A percentile compares a stretch with the other conserved stretches of the same genome.
Evolutionary conservation across 495 filamentous ascomycete genomes (phyloP).

Genomic region (Xylaria castorea): DNA sequence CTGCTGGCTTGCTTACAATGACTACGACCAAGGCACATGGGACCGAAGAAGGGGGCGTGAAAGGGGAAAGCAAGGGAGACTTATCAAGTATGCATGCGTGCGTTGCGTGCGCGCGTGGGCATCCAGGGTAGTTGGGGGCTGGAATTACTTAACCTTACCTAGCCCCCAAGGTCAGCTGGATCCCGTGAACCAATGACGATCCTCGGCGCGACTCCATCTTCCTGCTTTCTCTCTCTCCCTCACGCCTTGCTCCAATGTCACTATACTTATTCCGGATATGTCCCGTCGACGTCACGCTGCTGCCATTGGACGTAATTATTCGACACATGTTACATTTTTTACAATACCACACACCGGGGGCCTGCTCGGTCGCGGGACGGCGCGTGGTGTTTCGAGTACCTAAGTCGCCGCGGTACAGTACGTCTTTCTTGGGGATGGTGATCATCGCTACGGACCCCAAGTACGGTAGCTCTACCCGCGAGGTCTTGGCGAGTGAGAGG

Average conservation of each 20-base stretch:
- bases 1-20: neutral
- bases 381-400: neutral
- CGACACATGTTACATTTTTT: neutral
- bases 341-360: neutral
- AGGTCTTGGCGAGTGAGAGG: neutral
- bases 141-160: neutral
- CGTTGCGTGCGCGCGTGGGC: neutral
- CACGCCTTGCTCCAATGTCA: neutral
- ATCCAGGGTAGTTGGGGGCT: neutral
- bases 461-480: neutral
- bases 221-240: neutral
- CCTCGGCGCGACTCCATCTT: conserved; percentile 5
- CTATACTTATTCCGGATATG: neutral
- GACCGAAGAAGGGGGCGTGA: neutral
- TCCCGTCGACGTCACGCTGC: conserved; percentile 1
- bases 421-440: no score
- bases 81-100: neutral
- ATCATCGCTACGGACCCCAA: no score
- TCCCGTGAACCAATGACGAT: conserved; percentile 1
- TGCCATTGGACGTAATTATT: neutral
- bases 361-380: neutral
- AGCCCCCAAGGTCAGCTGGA: conserved; percentile 10
- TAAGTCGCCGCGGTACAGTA: neutral
- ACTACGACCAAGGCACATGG: conserved; percentile 9
- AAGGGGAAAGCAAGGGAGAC: neutral